Base-by-base conservation (phyloP, 2,329 filamentous ascomycete genomes). In the Paraconiothyrium brasiliense region DNA sequence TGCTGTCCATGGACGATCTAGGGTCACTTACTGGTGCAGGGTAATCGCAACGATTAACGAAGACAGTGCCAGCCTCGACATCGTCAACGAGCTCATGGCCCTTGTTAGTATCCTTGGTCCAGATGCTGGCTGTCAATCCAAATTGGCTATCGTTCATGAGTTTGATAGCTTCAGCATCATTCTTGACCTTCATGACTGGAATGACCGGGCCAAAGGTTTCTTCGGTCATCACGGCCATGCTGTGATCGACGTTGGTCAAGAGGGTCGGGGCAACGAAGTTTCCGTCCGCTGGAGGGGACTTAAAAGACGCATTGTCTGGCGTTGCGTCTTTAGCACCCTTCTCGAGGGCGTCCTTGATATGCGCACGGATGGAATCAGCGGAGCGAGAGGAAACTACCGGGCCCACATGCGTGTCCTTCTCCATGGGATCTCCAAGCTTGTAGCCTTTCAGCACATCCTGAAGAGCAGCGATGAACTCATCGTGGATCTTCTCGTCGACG, bases 111-210 rank as follows among this genome's bases (percentile, higher is more conserved):
- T 98, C 93, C 79, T 95, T 96, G 60, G 93, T 97, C 94, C 94
- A 98, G 72, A 98, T 93, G 73, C 93, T 97, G n/a, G 94, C 94
- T 3, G 94, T 97, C 64, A 98, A 84, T 5, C 94, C 94, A 76
- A 97, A 97, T 67, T 97, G 90, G 80, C 92, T 95, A 77, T 97
- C 93, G 72, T 97, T 97, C 93, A 98, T 97, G 54, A 94, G 81
- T 68, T 84, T 82, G 64, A 97, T 82, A 1, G 94, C 94, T 79
- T 97, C 93, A 20, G 86, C 86, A 72, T 97, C 94, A 68, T 84
- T 84, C 74, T 88, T 87, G 64, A 97, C 94, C 78, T 92, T 92
- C 89, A 94, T 92, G 20, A 97, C 88, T 0, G 94, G 91, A 70
- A 98, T 94, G 20, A 97, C 88, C 1, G 94, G 94, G 0, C 94